A percentile compares a stretch with the other conserved stretches of the same genome.
phyloP scores from a whole-genome alignment of 1,284 basidiomycete species.

The Chiua sp. region DNA sequence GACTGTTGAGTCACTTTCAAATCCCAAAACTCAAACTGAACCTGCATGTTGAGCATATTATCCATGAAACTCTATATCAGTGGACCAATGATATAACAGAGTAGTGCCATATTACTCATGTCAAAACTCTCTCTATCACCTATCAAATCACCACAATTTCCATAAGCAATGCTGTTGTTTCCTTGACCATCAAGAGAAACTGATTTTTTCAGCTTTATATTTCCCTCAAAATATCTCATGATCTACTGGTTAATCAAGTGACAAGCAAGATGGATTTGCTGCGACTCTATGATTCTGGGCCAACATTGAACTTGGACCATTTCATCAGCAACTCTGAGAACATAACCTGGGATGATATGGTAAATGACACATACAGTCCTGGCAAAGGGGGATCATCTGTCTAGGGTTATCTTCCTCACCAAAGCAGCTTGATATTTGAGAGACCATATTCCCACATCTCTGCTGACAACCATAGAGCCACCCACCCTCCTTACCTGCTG shows the following conservation, averaged over 20 bases:
- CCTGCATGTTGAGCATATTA: slow-evolving; percentile 7
- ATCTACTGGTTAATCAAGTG: slow-evolving; percentile 1
- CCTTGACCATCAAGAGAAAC: slow-evolving; percentile 14
- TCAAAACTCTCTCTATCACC: slow-evolving; percentile 7
- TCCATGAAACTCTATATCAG: slow-evolving; percentile 1
- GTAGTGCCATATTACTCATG: slow-evolving; percentile 14
- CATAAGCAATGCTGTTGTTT: slow-evolving; percentile 7
- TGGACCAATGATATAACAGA: slow-evolving; percentile 19
- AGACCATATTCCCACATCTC: slow-evolving; percentile 3
- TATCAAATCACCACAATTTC: slow-evolving; percentile 2
- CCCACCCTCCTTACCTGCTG: not conserved
- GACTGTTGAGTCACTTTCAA: slow-evolving; percentile 9
- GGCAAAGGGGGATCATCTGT: too few relatives aligned
- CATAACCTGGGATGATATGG: not conserved
- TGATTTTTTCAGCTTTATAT: slow-evolving; percentile 9
- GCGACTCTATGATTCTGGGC: slow-evolving; percentile 3
- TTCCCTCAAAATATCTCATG: not conserved
- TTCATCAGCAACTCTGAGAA: not conserved
- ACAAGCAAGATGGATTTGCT: not conserved
- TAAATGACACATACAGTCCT: not conserved
- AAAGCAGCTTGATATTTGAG: too few relatives aligned
- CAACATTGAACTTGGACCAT: not conserved
- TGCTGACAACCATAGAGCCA: not conserved
- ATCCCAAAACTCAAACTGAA: slow-evolving; percentile 14
- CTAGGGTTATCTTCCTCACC: too few relatives aligned